Evolutionary conservation across 805 yeast species (phyloP), one percentile per base, ranked within the genome.

Genomic region (Myxozyma neglecta): DNA sequence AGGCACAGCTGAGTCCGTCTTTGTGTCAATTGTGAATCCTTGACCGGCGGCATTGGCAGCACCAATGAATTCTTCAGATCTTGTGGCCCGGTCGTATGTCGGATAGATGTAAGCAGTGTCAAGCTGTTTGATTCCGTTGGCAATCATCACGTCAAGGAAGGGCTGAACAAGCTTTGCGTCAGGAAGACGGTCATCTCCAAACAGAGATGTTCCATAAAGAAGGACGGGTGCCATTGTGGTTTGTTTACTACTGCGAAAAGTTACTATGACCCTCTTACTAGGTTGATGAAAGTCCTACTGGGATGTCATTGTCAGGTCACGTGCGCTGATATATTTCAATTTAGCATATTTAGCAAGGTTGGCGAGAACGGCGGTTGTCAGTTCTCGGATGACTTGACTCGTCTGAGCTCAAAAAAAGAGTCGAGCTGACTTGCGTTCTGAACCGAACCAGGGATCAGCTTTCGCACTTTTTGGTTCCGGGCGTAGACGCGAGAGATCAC

Each of bases 91-190:
- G n/a, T 9, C 34, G 24, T 8, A 32, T 7, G 42, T 32, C 10
- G 57, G 57, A 20, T 54, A 54, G 5, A 36, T 13, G 37, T 45
- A 54, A 2, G 57, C 57, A 1, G 52, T 45, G 46, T 54, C 57
- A 16, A 54, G 51, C 16, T 54, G 52, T 11, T 46, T 37, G 3
- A 45, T n/a, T 11, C 57, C 57, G 42, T 46, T 16, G 24, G 35
- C 32, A 9, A 16, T 39, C 44, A 45, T 32, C 9, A 54, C 36
- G 51, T 54, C 57, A 45, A 54, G 57, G 16, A 54, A 16, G 9
- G 57, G 52, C 46, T 54, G 36, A 36, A 46, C 46, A 14, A 10
- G 39, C 1, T 48, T 35, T 8, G 57, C 57, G 32, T 35, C 50
- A 11, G 51, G 52, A 14, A 54, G 13, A n/a, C 45, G 37, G n/a